Conservation (phyloP, 306 rosid species). For the Trifolium subterraneum region DNA sequence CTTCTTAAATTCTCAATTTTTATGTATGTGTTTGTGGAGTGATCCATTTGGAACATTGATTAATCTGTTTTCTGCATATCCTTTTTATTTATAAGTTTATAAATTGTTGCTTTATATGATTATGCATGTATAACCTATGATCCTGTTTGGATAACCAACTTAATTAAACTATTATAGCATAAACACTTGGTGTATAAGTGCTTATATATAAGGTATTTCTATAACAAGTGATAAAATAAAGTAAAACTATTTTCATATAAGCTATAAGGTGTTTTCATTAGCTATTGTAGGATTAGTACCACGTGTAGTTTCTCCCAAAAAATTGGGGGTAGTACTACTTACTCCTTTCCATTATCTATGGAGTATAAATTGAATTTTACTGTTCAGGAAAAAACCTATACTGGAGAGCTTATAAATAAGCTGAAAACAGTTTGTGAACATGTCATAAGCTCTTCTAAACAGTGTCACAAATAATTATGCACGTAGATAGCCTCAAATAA, state of each 20-base stretch:
- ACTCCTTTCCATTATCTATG: no score
- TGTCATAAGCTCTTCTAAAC: not conserved
- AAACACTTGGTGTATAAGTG: no score
- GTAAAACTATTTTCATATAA: not conserved
- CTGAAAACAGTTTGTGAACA: not conserved
- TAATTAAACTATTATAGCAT: not conserved
- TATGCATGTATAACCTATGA: not conserved
- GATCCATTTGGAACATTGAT: not conserved
- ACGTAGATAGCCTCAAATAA: not conserved
- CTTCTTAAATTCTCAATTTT: not conserved
- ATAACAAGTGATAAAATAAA: no score
- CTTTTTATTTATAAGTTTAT: slow-evolving; percentile 6
- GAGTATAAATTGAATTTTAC: no score
- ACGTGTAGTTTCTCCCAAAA: no score
- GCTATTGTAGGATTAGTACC: no score
- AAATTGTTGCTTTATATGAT: slow-evolving; percentile 20
- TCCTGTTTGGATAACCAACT: not conserved
- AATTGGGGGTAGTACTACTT: no score
- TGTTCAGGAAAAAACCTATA: not conserved
- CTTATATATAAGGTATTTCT: not conserved
- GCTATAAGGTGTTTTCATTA: not conserved
- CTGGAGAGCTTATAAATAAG: no score
- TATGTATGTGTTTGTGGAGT: not conserved
- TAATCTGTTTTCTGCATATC: slow-evolving; percentile 1
- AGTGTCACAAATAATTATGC: not conserved